Conservation (phyloP, 352 stramenopile species). For the Phytophthora fragariae region DNA sequence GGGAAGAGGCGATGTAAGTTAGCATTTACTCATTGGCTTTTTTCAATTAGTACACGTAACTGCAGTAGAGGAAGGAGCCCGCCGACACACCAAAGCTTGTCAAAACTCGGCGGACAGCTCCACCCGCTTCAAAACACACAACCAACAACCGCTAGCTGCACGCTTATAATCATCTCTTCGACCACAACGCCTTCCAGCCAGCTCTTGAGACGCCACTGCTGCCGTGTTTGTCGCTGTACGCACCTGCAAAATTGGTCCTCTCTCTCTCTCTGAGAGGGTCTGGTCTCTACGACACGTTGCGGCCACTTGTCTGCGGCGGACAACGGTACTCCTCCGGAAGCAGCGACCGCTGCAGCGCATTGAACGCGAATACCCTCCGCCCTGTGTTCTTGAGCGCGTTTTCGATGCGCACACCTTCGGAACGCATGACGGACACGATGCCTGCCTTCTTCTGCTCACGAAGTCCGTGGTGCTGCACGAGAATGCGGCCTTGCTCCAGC, state of each 20-base stretch:
- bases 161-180: constrained; percentile 36
- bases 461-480: constrained; percentile 80
- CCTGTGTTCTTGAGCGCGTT: constrained; percentile 89
- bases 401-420: constrained; percentile 85
- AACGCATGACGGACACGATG: constrained; percentile 86
- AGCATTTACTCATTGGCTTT: constrained; percentile 40
- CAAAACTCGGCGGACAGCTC: constrained; percentile 35
- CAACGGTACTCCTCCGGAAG: constrained; percentile 87
- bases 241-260: constrained; percentile 30
- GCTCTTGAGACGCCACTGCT: constrained; percentile 5
- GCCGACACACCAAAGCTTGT: constrained; percentile 29
- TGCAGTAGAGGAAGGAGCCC: constrained; percentile 31
- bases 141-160: constrained; percentile 22
- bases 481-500: constrained; percentile 92
- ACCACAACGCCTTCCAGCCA: constrained; percentile 17
- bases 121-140: constrained; percentile 25
- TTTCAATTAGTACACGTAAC: constrained; percentile 44
- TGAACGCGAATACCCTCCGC: constrained; percentile 86
- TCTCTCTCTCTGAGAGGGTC: constrained; percentile 14
- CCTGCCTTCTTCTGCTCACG: constrained; percentile 76
- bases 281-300: constrained; percentile 82
- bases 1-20: constrained; percentile 27
- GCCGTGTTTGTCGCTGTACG: constrained; percentile 9
- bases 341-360: constrained; percentile 82
- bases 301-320: constrained; percentile 77